Percentiles rank a stretch among this genome's conserved stretches.
phyloP scores from a whole-genome alignment of 2,329 filamentous ascomycete species.

The Raffaelea arxii region DNA sequence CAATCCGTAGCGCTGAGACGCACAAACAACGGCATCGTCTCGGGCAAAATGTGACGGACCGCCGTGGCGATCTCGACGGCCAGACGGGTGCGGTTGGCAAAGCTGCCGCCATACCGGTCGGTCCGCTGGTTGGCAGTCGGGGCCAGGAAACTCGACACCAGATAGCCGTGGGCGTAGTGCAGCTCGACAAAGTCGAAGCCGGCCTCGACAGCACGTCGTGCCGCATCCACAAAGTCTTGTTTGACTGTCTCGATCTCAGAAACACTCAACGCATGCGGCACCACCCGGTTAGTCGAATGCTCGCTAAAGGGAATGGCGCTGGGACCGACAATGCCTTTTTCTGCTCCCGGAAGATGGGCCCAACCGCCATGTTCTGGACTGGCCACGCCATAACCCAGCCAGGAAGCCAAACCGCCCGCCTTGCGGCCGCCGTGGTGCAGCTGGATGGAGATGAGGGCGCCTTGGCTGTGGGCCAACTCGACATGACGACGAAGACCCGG shows the following conservation, averaged over 20 bases:
- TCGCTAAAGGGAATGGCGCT: conserved; percentile 17
- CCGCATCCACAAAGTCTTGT: conserved; percentile 43
- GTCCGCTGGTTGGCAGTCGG: conserved; percentile 63
- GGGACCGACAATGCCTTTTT: conserved; percentile 24
- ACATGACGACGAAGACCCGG: conserved; percentile 22
- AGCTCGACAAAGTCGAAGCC: conserved; percentile 64
- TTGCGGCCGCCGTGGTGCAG: conserved; percentile 60
- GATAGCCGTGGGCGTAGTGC: conserved; percentile 71
- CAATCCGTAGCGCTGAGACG: conserved; percentile 69
- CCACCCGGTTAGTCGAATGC: neutral
- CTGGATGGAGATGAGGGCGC: conserved; percentile 60
- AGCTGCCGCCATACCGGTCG: conserved; percentile 57
- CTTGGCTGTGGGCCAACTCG: conserved; percentile 37
- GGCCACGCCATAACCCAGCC: conserved; percentile 44
- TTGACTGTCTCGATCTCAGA: conserved; percentile 57
- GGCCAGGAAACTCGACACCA: conserved; percentile 60
- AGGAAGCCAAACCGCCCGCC: conserved; percentile 41
- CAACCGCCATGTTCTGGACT: conserved; percentile 32
- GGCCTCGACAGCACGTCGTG: conserved; percentile 45
- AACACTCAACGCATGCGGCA: conserved; percentile 52
- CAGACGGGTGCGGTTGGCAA: conserved; percentile 62
- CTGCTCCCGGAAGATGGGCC: too few relatives aligned
- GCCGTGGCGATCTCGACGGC: conserved; percentile 57
- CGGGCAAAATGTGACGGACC: conserved; percentile 44
- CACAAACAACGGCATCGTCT: conserved; percentile 61